Evolutionary conservation across 805 yeast species (phyloP), one percentile per base, ranked within the genome.

Genomic region (Scheffersomyces coipomensis): DNA sequence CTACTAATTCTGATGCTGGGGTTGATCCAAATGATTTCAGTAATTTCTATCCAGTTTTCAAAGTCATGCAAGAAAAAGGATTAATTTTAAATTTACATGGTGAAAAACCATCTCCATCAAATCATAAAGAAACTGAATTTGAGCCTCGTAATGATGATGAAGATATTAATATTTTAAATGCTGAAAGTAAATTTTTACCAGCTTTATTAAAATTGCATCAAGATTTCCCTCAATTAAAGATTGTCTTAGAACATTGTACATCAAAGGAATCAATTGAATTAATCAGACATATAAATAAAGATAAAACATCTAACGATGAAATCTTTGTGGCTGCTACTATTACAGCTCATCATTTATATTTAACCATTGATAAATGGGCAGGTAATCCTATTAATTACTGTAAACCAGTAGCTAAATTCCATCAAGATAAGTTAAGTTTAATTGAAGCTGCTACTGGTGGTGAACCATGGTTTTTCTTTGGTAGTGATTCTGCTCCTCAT

Each of bases 401-500:
- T 72, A 93, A 93, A 62, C 99, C 99, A 2, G 98, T 93, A 35
- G 99, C 99, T 27, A 93, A 93, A 61, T 68, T 89, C 26, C 97
- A 97, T 22, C 72, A 68, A 19, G 99, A 93, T 58, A 81, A 84
- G 52, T 73, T 78, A 39, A 91, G 97, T 1, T 68, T 93, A 31
- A 75, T 93, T 5, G 73, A 71, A 26, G 98, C 99, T 29, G 99
- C 97, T 2, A 82, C 86, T 7, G 81, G 93, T 1, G 98, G 98
- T 4, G 81, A 85, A 49, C 88, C 95, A 30, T 90, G 82, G 71
- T 93, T 90, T 62, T 88, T 93, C 70, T 93, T 90, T 57, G 99
- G 99, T 5, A 87, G 97, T 1, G 99, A 93, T 61, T 88, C 97
- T 17, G 99, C 99, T 22, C 99, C 99, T 19, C 99, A 93, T 60